Percentiles rank a stretch among this genome's conserved stretches.
Evolutionary conservation across 331 rosid genomes (phyloP).

Genomic region (Saraca asoca): DNA sequence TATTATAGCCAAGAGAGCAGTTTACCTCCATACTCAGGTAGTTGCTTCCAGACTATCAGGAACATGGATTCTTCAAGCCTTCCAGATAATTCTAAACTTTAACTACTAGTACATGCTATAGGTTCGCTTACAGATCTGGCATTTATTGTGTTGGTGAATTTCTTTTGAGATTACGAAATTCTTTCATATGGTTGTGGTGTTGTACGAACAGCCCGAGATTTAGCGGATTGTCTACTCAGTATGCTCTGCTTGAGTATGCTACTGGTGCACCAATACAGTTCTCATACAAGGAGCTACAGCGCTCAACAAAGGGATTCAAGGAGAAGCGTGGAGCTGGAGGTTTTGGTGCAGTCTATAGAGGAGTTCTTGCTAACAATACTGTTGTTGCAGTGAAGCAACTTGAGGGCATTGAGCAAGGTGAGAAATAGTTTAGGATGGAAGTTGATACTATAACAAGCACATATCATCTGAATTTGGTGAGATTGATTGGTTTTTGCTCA

Average conservation of each 20-base stretch:
- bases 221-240: conserved; percentile 55
- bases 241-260: conserved; percentile 79
- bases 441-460: conserved; percentile 39
- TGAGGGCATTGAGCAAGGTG: conserved; percentile 39
- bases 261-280: conserved; percentile 81
- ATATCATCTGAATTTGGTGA: conserved; percentile 45
- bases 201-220: conserved; percentile 52
- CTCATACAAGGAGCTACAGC: conserved; percentile 63
- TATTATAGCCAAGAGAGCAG: too few species aligned
- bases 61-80: too few species aligned
- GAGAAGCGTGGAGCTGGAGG: conserved; percentile 63
- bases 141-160: too few species aligned
- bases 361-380: conserved; percentile 32
- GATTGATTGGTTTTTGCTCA: conserved; percentile 43
- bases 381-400: conserved; percentile 44
- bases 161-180: too few species aligned
- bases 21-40: too few species aligned
- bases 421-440: conserved; percentile 39
- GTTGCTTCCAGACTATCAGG: too few species aligned
- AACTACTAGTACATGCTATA: too few species aligned
- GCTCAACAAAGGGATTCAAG: conserved; percentile 69
- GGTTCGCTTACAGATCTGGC: too few species aligned
- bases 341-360: conserved; percentile 43
- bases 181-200: conserved; percentile 78
- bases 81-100: too few species aligned